Evolutionary conservation across 495 filamentous ascomycete genomes (phyloP).

Genomic region (Penicillium soppii): DNA sequence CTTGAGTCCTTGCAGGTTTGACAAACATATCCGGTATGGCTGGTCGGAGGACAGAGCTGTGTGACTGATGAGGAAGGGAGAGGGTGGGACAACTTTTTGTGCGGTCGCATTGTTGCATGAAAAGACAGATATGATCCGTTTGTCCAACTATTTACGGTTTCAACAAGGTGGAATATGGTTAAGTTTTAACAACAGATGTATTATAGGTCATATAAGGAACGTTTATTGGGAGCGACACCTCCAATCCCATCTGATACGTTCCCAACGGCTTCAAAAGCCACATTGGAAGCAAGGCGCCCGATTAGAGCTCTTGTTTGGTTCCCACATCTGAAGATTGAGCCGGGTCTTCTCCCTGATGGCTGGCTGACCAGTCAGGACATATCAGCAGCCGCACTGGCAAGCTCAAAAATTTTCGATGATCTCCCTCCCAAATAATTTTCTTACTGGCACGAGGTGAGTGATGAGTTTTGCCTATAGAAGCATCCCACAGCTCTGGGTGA

Average conservation of each 20-base stretch:
- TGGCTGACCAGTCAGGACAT: background rate
- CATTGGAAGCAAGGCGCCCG: background rate
- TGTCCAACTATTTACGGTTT: background rate
- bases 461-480: background rate
- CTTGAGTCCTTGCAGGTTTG: slow-evolving; percentile 20
- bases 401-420: background rate
- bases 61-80: slow-evolving; percentile 13
- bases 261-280: background rate
- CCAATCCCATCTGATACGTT: background rate
- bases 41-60: slow-evolving; percentile 17
- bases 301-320: background rate
- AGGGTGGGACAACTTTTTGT: slow-evolving; percentile 18
- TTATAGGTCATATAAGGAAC: background rate
- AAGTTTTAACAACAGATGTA: background rate
- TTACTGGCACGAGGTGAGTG: slow-evolving; percentile 2
- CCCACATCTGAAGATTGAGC: background rate
- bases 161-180: background rate
- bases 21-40: slow-evolving; percentile 21
- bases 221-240: background rate
- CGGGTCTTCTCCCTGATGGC: background rate
- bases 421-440: background rate
- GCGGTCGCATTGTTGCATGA: slow-evolving; percentile 21
- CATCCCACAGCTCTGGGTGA: slow-evolving; percentile 7
- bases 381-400: slow-evolving; percentile 5
- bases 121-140: background rate